A percentile compares a stretch with the other conserved stretches of the same genome.
Evolutionary conservation across 768 basidiomycete species (phyloP).

Genomic region (Tricholoma hemisulphureum): DNA sequence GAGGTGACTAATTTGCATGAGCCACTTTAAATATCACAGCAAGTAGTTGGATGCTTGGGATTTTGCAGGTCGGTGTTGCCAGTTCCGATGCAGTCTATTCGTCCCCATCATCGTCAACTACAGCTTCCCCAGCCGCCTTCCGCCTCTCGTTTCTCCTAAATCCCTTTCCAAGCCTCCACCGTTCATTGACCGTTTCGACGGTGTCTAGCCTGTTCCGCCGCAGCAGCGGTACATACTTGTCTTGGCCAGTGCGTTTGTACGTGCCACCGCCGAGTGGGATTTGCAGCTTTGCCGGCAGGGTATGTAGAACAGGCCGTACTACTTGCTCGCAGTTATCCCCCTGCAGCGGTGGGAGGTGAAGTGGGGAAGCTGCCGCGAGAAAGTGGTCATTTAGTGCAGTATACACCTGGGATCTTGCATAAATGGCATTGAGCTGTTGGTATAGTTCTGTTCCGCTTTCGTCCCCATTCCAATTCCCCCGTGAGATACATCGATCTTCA

Average conservation of each 20-base stretch:
- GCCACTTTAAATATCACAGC: too few relatives aligned
- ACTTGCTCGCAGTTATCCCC: slow-evolving; percentile 32
- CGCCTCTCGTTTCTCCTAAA: slow-evolving; percentile 41
- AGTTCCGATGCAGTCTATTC: too few relatives aligned
- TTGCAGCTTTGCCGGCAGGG: slow-evolving; percentile 26
- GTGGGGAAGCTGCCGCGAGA: slow-evolving; percentile 49
- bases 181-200: slow-evolving; percentile 72
- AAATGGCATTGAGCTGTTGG: slow-evolving; percentile 51
- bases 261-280: slow-evolving; percentile 75
- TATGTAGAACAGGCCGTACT: slow-evolving; percentile 2
- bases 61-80: background rate
- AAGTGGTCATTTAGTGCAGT: slow-evolving; percentile 67
- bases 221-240: slow-evolving; percentile 67
- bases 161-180: slow-evolving; percentile 73
- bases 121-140: slow-evolving; percentile 20
- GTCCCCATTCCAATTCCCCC: slow-evolving; percentile 18
- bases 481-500: slow-evolving; percentile 16
- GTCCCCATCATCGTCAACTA: slow-evolving; percentile 21
- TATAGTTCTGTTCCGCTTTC: slow-evolving; percentile 41
- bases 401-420: slow-evolving; percentile 62
- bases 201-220: slow-evolving; percentile 65
- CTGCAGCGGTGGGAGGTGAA: slow-evolving; percentile 45
- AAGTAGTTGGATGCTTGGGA: too few relatives aligned
- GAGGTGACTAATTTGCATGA: too few relatives aligned
- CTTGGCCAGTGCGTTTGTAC: slow-evolving; percentile 46